A percentile compares a stretch with the other conserved stretches of the same genome.
Evolutionary conservation across 495 filamentous ascomycete species (phyloP).

Genomic region (Cercophora samala): DNA sequence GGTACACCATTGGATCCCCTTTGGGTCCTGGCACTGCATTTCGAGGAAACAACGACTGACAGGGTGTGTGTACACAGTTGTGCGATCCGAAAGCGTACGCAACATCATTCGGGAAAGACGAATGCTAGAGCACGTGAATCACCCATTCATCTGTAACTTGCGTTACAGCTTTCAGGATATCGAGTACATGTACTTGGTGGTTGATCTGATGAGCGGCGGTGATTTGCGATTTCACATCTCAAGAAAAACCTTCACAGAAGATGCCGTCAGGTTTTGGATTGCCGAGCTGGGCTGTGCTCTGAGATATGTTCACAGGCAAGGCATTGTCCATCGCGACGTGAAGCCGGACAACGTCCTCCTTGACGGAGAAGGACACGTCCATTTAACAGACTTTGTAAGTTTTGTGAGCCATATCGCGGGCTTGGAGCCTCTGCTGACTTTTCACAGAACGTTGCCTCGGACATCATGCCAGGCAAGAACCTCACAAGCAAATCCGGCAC

Average conservation of each 20-base stretch:
- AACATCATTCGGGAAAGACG: conserved; percentile 96
- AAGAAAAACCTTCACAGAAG: conserved; percentile 95
- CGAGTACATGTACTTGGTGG: conserved; percentile 98
- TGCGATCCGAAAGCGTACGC: conserved; percentile 93
- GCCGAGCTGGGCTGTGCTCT: conserved; percentile 89
- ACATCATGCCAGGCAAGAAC: conserved; percentile 75
- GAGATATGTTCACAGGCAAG: conserved; percentile 84
- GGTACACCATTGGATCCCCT: conserved; percentile 22
- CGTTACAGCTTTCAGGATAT: conserved; percentile 99
- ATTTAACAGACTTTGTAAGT: conserved; percentile 95
- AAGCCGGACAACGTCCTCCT: conserved; percentile 97
- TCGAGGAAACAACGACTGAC: background rate
- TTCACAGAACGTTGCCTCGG: conserved; percentile 90
- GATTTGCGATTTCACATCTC: conserved; percentile 98
- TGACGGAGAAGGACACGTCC: conserved; percentile 91
- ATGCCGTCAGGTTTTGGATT: conserved; percentile 95
- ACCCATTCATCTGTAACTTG: conserved; percentile 97
- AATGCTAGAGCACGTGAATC: conserved; percentile 97
- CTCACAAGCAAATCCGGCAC: conserved; percentile 96
- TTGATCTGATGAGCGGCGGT: conserved; percentile 97
- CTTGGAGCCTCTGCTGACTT: conserved; percentile 24
- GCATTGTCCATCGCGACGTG: conserved; percentile 93
- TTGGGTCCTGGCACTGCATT: background rate
- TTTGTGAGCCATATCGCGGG: background rate
- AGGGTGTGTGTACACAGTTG: conserved; percentile 57